These are phyloP conservation scores for Amanita inopinata DNA, from an alignment of 768 basidiomycete genomes.

Conservation along the genomic window DNA sequence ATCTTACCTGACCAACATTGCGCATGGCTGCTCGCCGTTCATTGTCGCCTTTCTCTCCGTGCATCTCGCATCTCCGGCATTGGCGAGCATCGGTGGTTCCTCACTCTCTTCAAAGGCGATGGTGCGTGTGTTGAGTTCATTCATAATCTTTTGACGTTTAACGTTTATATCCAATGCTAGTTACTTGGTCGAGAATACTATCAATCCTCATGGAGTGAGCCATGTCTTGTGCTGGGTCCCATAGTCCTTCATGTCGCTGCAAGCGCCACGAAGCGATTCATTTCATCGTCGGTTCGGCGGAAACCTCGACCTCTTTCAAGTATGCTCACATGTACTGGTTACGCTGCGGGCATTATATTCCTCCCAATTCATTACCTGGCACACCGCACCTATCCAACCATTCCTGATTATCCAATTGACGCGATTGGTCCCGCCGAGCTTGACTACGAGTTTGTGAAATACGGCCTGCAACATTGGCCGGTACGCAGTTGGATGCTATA, in stretches of 20 bases:
- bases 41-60: constrained; percentile 67
- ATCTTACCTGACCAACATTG: constrained; percentile 37
- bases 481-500: constrained; percentile 55
- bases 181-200: constrained; percentile 82
- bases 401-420: constrained; percentile 36
- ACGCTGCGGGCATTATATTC: constrained; percentile 43
- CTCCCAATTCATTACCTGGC: constrained; percentile 62
- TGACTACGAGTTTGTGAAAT: constrained; percentile 78
- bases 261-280: constrained; percentile 47
- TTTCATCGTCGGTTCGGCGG: constrained; percentile 21
- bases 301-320: constrained; percentile 24
- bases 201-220: constrained; percentile 62
- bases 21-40: constrained; percentile 68
- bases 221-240: constrained; percentile 56
- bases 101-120: constrained; percentile 60
- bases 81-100: constrained; percentile 66
- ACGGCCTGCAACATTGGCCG: constrained; percentile 54
- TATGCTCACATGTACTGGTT: constrained; percentile 55
- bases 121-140: constrained; percentile 36
- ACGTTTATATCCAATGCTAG: constrained; percentile 26
- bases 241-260: constrained; percentile 55
- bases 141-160: not conserved
- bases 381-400: constrained; percentile 51
- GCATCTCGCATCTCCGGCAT: constrained; percentile 68
- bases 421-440: constrained; percentile 66